Conservation (phyloP, 2,329 filamentous ascomycete genomes). For the Colletotrichum viniferum region DNA sequence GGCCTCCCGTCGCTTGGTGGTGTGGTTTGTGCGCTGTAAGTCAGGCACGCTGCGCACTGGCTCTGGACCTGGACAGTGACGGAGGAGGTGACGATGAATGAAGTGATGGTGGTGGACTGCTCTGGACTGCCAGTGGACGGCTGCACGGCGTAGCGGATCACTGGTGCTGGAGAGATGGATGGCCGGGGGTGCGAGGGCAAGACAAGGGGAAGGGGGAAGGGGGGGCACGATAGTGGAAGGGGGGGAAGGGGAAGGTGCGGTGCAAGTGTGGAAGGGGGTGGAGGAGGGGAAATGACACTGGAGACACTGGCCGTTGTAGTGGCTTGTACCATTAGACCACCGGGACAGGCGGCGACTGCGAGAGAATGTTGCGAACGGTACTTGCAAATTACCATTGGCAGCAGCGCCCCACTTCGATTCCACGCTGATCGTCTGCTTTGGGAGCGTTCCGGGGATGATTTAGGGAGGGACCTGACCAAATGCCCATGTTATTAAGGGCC, state of each 20-base stretch:
- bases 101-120: not conserved
- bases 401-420: not conserved
- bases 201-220: not conserved
- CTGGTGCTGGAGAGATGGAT: not conserved
- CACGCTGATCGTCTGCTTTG: slow-evolving; percentile 9
- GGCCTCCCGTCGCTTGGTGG: not conserved
- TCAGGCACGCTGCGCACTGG: not conserved
- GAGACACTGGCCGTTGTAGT: slow-evolving; percentile 12
- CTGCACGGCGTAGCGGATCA: not conserved
- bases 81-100: not conserved
- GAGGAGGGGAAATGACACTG: slow-evolving; percentile 20
- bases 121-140: not conserved
- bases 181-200: not conserved
- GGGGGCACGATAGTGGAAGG: not conserved
- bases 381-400: not conserved
- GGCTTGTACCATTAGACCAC: not conserved
- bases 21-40: slow-evolving; percentile 1
- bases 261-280: not conserved
- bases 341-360: not conserved
- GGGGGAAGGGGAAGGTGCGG: not conserved
- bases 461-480: not conserved
- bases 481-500: not conserved
- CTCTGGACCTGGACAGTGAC: not conserved
- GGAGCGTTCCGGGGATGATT: not conserved
- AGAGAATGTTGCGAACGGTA: not conserved